These are phyloP conservation scores for Populus trichocarpa DNA, from an alignment of 441 rosid genomes.

Conservation along the genomic window DNA sequence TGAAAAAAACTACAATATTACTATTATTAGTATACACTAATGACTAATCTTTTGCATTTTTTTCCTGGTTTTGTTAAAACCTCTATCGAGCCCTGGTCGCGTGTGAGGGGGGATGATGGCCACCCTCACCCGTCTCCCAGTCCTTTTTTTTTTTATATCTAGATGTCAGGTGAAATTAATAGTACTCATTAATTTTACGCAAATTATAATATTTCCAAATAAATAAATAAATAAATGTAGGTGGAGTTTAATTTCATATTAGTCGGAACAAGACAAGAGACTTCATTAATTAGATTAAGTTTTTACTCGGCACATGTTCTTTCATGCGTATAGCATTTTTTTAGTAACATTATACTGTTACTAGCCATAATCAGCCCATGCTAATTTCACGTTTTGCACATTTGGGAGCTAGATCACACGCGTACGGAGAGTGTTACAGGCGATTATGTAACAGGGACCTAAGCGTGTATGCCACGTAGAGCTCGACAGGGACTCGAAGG, in stretches of 20 bases:
- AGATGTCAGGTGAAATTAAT: background rate
- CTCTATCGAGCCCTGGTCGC: no score
- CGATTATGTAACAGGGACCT: background rate
- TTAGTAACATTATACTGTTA: background rate
- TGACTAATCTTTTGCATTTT: no score
- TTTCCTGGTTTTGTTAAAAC: no score
- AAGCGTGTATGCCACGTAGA: constrained; percentile 15
- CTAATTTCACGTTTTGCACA: constrained; percentile 2
- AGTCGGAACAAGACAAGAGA: background rate
- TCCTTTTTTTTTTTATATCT: background rate
- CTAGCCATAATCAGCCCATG: background rate
- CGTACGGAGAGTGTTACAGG: background rate
- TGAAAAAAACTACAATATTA: no score
- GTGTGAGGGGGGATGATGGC: no score
- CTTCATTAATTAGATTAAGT: background rate
- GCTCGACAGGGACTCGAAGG: constrained; percentile 15
- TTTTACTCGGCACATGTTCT: no score
- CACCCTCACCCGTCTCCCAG: background rate
- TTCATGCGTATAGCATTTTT: background rate
- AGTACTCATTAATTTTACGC: background rate
- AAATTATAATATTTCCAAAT: background rate
- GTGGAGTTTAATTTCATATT: background rate
- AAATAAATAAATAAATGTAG: background rate
- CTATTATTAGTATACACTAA: no score
- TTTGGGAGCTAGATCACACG: background rate